A percentile compares a stretch with the other conserved stretches of the same genome.
These are phyloP conservation scores for Malus fusca DNA, from an alignment of 306 rosid genomes.

Conservation along the genomic window DNA sequence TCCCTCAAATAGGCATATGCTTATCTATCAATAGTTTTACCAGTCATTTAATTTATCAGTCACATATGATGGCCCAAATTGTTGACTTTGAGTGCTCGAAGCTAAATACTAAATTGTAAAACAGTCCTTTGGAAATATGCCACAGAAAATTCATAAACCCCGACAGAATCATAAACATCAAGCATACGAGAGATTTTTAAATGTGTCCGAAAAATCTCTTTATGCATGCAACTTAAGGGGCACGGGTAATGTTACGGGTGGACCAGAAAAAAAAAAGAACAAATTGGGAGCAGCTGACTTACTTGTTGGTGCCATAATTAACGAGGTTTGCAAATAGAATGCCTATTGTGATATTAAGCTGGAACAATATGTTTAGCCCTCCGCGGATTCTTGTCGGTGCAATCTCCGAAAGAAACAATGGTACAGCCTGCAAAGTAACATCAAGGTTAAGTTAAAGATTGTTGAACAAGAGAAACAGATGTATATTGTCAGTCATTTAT, in stretches of 20 bases:
- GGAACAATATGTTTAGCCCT: conserved; percentile 75
- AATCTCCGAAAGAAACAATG: conserved; percentile 80
- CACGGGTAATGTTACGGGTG: neutral
- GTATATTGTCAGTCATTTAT: neutral
- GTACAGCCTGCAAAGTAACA: conserved; percentile 68
- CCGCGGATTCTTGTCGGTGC: conserved; percentile 96
- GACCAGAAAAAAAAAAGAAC: neutral
- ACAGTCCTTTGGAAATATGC: neutral
- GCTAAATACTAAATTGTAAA: neutral
- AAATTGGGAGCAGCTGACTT: neutral
- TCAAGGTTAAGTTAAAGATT: neutral
- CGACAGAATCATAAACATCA: neutral
- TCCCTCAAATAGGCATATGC: no score
- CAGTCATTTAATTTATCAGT: neutral
- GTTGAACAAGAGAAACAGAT: neutral
- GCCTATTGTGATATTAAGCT: conserved; percentile 72
- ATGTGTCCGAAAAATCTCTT: no score
- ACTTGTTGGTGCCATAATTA: conserved; percentile 73
- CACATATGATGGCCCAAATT: neutral
- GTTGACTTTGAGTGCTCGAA: neutral
- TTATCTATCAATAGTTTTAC: neutral
- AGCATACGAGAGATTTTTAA: neutral
- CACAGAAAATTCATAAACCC: neutral
- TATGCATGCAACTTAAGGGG: neutral
- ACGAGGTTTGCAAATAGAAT: conserved; percentile 79